phyloP scores from a whole-genome alignment of 2,329 filamentous ascomycete species.

The Thyridium curvatum region DNA sequence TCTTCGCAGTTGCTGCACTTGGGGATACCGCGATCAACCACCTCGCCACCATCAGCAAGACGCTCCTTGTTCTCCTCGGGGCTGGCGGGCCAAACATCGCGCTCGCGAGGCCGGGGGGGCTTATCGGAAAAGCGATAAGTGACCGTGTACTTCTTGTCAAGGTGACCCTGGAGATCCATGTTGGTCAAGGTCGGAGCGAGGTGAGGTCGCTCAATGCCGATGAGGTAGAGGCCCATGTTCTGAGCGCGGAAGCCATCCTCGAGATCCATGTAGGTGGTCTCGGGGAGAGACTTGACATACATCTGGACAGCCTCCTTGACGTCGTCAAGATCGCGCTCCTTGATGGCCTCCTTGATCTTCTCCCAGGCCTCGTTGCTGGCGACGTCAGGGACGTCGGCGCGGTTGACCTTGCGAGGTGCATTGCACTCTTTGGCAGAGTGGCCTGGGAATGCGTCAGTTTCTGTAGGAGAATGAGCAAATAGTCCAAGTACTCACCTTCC shows the following conservation, averaged over 20 bases:
- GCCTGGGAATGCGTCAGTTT: constrained; percentile 27
- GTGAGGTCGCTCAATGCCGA: constrained; percentile 47
- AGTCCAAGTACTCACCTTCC: constrained; percentile 37
- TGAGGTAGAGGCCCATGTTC: constrained; percentile 51
- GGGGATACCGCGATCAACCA: constrained; percentile 50
- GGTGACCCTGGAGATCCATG: constrained; percentile 66
- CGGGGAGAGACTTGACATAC: constrained; percentile 56
- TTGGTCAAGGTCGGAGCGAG: constrained; percentile 55
- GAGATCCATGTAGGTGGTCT: constrained; percentile 52
- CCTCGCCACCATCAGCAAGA: constrained; percentile 59
- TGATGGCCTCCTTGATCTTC: constrained; percentile 44
- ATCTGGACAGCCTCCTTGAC: constrained; percentile 52
- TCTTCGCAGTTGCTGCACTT: constrained; percentile 60
- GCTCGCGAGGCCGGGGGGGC: constrained; percentile 52
- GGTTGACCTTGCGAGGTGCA: constrained; percentile 52
- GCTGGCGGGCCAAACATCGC: constrained; percentile 51
- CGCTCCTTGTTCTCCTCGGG: constrained; percentile 56
- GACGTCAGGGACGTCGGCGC: constrained; percentile 40
- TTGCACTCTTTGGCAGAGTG: constrained; percentile 52
- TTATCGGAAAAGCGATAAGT: constrained; percentile 55
- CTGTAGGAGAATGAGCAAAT: neutral
- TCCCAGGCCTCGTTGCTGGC: constrained; percentile 51
- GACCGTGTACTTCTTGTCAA: constrained; percentile 58
- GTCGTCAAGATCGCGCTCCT: constrained; percentile 53
- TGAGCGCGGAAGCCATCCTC: constrained; percentile 53